A percentile compares a stretch with the other conserved stretches of the same genome.
These are phyloP conservation scores for Vitis amurensis DNA, from an alignment of 164 flowering plant genomes.

Conservation along the genomic window DNA sequence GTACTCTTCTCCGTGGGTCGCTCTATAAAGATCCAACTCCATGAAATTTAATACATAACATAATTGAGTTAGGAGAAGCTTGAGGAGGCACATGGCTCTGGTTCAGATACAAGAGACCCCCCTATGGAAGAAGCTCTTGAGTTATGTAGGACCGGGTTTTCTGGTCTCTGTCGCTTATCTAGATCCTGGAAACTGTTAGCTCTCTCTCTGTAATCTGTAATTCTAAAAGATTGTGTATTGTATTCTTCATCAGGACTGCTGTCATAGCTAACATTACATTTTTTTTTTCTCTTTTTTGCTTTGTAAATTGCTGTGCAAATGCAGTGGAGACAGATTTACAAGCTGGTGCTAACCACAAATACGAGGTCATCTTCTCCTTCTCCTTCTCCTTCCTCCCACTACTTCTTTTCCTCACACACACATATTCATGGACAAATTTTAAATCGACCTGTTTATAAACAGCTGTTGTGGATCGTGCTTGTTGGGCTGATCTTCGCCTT, in stretches of 20 bases:
- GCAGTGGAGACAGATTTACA: slow-evolving; percentile 26
- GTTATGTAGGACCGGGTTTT: slow-evolving; percentile 26
- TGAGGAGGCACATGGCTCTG: slow-evolving; percentile 7
- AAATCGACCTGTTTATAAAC: background rate
- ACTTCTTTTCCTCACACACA: background rate
- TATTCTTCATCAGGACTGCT: background rate
- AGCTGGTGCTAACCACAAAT: slow-evolving; percentile 19
- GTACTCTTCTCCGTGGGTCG: too few species aligned
- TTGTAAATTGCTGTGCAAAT: background rate
- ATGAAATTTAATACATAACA: too few species aligned
- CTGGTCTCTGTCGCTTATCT: slow-evolving; percentile 28
- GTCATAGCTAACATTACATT: background rate
- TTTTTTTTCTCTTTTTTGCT: background rate
- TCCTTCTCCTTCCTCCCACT: background rate
- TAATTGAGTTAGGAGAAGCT: too few species aligned
- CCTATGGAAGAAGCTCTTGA: slow-evolving; percentile 25
- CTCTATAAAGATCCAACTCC: too few species aligned
- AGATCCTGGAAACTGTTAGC: slow-evolving; percentile 26
- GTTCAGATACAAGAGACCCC: slow-evolving; percentile 19
- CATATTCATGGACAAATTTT: background rate
- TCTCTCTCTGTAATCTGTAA: too few species aligned
- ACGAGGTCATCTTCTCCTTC: slow-evolving; percentile 2
- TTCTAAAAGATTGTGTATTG: too few species aligned
- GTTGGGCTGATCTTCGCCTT: slow-evolving; percentile 19
- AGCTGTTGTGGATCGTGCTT: slow-evolving; percentile 21